Evolutionary conservation across 1,284 basidiomycete genomes (phyloP), one percentile per base, ranked within the genome.

Genomic region (Pterula multifida): DNA sequence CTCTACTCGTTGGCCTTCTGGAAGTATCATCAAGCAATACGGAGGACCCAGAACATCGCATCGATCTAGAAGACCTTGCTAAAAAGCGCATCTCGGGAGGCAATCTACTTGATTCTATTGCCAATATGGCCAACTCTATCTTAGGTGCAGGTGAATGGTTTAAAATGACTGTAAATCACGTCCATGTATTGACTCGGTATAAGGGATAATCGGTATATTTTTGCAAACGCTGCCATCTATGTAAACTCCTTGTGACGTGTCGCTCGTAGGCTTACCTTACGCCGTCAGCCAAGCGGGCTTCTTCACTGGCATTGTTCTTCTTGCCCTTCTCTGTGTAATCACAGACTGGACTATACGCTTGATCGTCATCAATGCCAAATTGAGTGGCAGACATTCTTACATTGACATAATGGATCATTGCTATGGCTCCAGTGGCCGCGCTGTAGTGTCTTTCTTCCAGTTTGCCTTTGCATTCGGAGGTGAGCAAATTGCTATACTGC

Each of bases 331-430:
- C 12, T 93, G 90, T 44, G 75, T 68, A 22, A 77, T 96, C 36
- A 98, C 95, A 11, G 94, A 98, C 67, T 98, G 95, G 95, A 98
- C 96, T 2, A 98, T 99, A 54, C 84, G 94, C 12, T 78, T 99
- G 26, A 95, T 98, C 50, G 86, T 94, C 35, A 67, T 94, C 57
- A 98, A 98, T 62, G 94, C 93, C 26, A 99, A 99, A 69, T 72
- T 99, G 53, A 91, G 89, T 58, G 95, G 96, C 0, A 75, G 88
- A 48, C 81, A 80, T 55, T 93, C 91, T 1, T 99, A 98, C 63
- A 96, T 97, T 56, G 95, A 90, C 57, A 90, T 96, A 55, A 96
- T 98, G 92, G 75, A 90, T 61, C 86, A 86, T 52, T 97, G 93
- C 66, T 99, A 95, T 61, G 96, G 96, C 6, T 68, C 78, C 3